Evolutionary conservation across 2,329 filamentous ascomycete genomes (phyloP).

Genomic region (Conoideocrella luteorostrata): DNA sequence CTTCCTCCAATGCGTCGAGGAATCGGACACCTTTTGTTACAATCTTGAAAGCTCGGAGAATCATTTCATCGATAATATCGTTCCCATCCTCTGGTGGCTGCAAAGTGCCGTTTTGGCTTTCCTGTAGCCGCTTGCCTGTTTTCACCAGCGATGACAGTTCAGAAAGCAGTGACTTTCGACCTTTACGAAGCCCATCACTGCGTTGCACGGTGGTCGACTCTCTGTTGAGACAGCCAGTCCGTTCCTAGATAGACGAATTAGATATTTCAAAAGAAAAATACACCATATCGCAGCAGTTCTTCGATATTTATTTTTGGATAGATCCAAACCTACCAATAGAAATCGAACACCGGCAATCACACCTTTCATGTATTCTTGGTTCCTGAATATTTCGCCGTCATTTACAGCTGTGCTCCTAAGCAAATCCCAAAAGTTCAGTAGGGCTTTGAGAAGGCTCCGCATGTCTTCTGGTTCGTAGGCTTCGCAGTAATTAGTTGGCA

Average conservation of each 20-base stretch:
- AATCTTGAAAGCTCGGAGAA: slow-evolving; percentile 87
- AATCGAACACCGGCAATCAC: slow-evolving; percentile 90
- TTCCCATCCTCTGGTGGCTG: slow-evolving; percentile 54
- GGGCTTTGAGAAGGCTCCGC: slow-evolving; percentile 73
- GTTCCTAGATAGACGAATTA: slow-evolving; percentile 54
- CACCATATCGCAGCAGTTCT: no score
- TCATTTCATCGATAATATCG: slow-evolving; percentile 83
- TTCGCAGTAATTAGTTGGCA: slow-evolving; percentile 98
- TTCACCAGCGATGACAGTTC: slow-evolving; percentile 88
- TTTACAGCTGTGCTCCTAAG: slow-evolving; percentile 71
- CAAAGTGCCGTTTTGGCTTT: slow-evolving; percentile 50
- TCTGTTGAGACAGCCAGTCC: slow-evolving; percentile 77
- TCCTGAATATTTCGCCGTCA: slow-evolving; percentile 72
- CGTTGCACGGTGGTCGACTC: slow-evolving; percentile 70
- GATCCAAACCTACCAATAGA: slow-evolving; percentile 61
- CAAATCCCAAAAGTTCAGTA: slow-evolving; percentile 89
- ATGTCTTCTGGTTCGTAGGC: slow-evolving; percentile 86
- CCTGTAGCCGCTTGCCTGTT: slow-evolving; percentile 77
- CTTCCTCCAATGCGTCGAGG: slow-evolving; percentile 74
- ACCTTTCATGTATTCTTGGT: slow-evolving; percentile 89
- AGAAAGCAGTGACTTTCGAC: slow-evolving; percentile 80
- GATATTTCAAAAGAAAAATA: background rate
- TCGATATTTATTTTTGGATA: no score
- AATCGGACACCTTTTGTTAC: slow-evolving; percentile 88
- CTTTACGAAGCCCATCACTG: slow-evolving; percentile 69